phyloP scores from a whole-genome alignment of 176 grass and related monocot species.

The Lolium multiflorum region DNA sequence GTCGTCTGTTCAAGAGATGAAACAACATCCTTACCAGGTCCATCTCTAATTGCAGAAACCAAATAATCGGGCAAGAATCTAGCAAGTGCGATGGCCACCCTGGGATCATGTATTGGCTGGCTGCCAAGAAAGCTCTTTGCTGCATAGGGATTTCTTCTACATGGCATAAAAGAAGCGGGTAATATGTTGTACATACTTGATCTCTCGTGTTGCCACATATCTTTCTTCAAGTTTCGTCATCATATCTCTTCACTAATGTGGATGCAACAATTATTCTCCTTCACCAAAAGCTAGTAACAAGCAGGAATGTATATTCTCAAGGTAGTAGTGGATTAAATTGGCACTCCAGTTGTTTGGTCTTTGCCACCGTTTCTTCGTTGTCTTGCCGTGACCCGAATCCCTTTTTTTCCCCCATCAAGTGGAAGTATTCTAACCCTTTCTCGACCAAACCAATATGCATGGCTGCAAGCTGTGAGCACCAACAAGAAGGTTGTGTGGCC shows the following conservation, averaged over 20 bases:
- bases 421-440: slow-evolving; percentile 40
- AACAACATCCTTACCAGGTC: slow-evolving; percentile 94
- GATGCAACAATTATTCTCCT: too few relatives aligned
- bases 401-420: slow-evolving; percentile 33
- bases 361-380: too few relatives aligned
- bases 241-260: too few relatives aligned
- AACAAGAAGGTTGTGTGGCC: slow-evolving; percentile 47
- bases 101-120: slow-evolving; percentile 91
- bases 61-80: slow-evolving; percentile 95
- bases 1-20: slow-evolving; percentile 90
- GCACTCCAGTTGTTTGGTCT: too few relatives aligned
- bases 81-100: slow-evolving; percentile 88
- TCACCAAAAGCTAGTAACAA: too few relatives aligned
- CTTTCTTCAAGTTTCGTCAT: too few relatives aligned
- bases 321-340: too few relatives aligned
- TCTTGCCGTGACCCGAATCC: slow-evolving; percentile 30
- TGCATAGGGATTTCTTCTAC: slow-evolving; percentile 88
- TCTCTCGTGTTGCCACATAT: too few relatives aligned
- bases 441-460: slow-evolving; percentile 44
- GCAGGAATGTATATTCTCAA: too few relatives aligned
- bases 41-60: slow-evolving; percentile 91
- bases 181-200: too few relatives aligned
- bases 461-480: slow-evolving; percentile 51
- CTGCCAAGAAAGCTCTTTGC: slow-evolving; percentile 89
- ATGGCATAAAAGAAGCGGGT: slow-evolving; percentile 50